Conservation (phyloP, 768 basidiomycete genomes). For the Xerocomus potaroensis region DNA sequence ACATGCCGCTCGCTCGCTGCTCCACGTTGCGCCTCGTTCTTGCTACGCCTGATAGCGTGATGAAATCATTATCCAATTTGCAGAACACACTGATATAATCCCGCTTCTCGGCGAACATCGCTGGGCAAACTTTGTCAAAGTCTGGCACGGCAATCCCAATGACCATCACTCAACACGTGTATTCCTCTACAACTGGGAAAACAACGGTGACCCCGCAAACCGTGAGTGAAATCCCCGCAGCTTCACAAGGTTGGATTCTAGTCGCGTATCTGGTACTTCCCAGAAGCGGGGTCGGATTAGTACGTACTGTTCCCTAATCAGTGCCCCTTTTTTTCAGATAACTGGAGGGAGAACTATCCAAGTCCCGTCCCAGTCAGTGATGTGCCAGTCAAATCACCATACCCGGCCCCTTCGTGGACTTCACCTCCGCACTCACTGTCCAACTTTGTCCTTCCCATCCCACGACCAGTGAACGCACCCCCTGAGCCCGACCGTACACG, state of each 20-base stretch:
- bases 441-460: constrained; percentile 23
- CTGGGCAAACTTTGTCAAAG: constrained; percentile 14
- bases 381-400: constrained; percentile 24
- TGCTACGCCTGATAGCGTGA: constrained; percentile 16
- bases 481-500: not conserved
- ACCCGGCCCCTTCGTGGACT: constrained; percentile 25
- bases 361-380: not conserved
- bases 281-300: not conserved
- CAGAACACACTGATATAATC: constrained; percentile 18
- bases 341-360: constrained; percentile 26
- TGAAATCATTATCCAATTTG: constrained; percentile 29
- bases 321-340: constrained; percentile 16
- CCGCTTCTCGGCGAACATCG: constrained; percentile 28
- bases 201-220: constrained; percentile 28
- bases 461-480: constrained; percentile 6
- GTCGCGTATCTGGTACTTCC: not conserved
- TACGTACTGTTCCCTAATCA: not conserved
- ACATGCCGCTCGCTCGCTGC: not conserved
- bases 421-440: constrained; percentile 14
- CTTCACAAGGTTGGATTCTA: not conserved
- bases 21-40: not conserved
- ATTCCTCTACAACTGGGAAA: constrained; percentile 30
- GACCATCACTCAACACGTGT: constrained; percentile 17
- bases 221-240: constrained; percentile 18
- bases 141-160: constrained; percentile 8